Base-by-base conservation (phyloP, 495 filamentous ascomycete species). In the Aspergillus cavernicola region DNA sequence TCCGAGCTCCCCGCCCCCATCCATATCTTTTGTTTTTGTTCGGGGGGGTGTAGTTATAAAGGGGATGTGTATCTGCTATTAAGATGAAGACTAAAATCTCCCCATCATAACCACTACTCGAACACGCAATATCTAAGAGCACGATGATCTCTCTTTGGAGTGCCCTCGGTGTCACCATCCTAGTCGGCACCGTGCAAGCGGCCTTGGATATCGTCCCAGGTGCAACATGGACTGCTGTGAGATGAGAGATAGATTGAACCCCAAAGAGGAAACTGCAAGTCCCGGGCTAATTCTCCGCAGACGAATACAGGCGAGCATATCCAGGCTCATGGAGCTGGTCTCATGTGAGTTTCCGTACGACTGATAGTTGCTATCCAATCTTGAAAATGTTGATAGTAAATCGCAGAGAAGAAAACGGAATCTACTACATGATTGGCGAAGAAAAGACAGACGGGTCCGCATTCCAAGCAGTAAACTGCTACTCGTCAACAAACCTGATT, bases 381-480 rank as follows among this genome's bases (percentile, higher is more conserved):
- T 20, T 20, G 22, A 18, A 11, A n/a, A n/a, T n/a, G n/a, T n/a
- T n/a, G 4, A 8, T 19, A 37, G 9, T 19, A 33, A 19, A 38
- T 5, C n/a, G 19, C 13, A 77, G 81, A 60, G 62, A 80, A 40
- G 78, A 75, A 3, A 72, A 77, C 53, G 69, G 67, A 15, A 73
- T 71, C 0, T 88, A 81, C 71, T 85, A 86, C 68, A 67, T 80
- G 49, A 70, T 86, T 37, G 85, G 85, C 38, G 85, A 88, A 66
- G 83, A 88, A 68, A 86, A 88, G 64, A 70, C 75, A 4, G 58
- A 73, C 38, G 85, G 84, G 24, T 70, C 65, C 28, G 62, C 71
- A 6, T 87, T 87, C 62, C 73, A 81, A 53, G 80, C 77, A 55
- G 70, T 88, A 40, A 85, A 85, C 62, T 80, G 76, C 55, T 74